These are phyloP conservation scores for Paraphaeosphaeria minitans DNA, from an alignment of 2,329 filamentous ascomycete genomes.

Conservation along the genomic window DNA sequence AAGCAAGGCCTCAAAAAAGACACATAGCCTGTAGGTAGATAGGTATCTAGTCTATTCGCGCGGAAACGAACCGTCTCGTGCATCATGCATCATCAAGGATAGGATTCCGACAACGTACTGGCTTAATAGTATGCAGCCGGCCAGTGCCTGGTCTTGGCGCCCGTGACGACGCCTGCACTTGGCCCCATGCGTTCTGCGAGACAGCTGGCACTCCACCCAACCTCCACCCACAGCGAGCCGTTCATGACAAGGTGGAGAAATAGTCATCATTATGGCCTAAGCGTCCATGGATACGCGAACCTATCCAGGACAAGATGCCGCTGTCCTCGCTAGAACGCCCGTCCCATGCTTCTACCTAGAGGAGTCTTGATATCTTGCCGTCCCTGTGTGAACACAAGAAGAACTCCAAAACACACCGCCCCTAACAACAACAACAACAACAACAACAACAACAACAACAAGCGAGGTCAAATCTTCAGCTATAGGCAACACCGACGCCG, in stretches of 20 bases:
- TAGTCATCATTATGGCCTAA: not conserved
- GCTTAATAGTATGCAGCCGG: not conserved
- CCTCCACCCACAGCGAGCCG: not conserved
- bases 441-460: slow-evolving; percentile 1
- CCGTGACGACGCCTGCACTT: not conserved
- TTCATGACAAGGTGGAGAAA: not conserved
- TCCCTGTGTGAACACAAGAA: slow-evolving; percentile 7
- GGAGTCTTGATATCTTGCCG: slow-evolving; percentile 5
- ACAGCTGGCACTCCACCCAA: not conserved
- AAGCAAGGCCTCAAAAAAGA: slow-evolving; percentile 2
- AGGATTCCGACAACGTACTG: not conserved
- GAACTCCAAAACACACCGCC: not conserved
- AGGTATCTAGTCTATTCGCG: no score
- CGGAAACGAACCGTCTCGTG: not conserved
- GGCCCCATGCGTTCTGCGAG: not conserved
- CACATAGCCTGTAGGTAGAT: slow-evolving; percentile 4
- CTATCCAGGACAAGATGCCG: not conserved
- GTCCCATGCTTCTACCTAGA: slow-evolving; percentile 10
- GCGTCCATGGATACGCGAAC: not conserved
- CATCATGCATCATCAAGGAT: no score
- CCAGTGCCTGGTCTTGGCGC: not conserved
- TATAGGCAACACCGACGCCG: slow-evolving; percentile 34
- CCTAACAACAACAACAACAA: slow-evolving; percentile 2
- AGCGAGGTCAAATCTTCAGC: slow-evolving; percentile 12
- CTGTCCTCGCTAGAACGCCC: slow-evolving; percentile 10